Evolutionary conservation across 2,329 filamentous ascomycete genomes (phyloP).

Genomic region (Nothomitra cinnamomea): DNA sequence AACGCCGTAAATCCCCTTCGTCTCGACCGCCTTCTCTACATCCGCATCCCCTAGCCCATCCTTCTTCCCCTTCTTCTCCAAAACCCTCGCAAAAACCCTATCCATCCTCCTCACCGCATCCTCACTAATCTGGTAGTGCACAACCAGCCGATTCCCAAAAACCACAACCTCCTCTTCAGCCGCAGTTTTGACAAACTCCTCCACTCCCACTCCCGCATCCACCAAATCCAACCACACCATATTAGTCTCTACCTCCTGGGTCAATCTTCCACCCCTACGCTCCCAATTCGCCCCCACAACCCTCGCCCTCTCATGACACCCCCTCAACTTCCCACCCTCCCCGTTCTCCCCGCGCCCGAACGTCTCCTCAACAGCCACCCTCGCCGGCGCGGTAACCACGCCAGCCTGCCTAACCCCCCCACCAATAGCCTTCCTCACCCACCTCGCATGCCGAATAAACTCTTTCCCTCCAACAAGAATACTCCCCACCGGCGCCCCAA

Average conservation of each 20-base stretch:
- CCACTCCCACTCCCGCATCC: constrained; percentile 34
- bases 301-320: constrained; percentile 45
- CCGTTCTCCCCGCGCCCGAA: constrained; percentile 43
- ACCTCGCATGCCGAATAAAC: constrained; percentile 50
- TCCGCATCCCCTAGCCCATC: constrained; percentile 21
- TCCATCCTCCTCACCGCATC: too few relatives aligned
- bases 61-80: constrained; percentile 12
- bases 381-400: constrained; percentile 56
- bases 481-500: constrained; percentile 66
- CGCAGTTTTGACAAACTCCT: constrained; percentile 36
- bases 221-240: constrained; percentile 76
- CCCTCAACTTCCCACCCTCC: constrained; percentile 42
- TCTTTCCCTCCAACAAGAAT: constrained; percentile 44
- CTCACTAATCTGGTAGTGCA: constrained; percentile 39
- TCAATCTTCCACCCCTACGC: constrained; percentile 37
- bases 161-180: constrained; percentile 40
- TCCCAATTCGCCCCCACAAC: constrained; percentile 50
- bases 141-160: constrained; percentile 41
- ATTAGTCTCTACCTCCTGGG: constrained; percentile 67
- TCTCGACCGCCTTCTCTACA: constrained; percentile 14
- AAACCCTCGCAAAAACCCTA: too few relatives aligned
- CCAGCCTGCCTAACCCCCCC: constrained; percentile 64
- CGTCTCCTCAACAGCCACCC: constrained; percentile 63
- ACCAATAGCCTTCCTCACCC: constrained; percentile 65
- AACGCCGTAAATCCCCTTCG: too few relatives aligned